Conservation (phyloP, 2,329 filamentous ascomycete species). For the Trichoderma sp. region DNA sequence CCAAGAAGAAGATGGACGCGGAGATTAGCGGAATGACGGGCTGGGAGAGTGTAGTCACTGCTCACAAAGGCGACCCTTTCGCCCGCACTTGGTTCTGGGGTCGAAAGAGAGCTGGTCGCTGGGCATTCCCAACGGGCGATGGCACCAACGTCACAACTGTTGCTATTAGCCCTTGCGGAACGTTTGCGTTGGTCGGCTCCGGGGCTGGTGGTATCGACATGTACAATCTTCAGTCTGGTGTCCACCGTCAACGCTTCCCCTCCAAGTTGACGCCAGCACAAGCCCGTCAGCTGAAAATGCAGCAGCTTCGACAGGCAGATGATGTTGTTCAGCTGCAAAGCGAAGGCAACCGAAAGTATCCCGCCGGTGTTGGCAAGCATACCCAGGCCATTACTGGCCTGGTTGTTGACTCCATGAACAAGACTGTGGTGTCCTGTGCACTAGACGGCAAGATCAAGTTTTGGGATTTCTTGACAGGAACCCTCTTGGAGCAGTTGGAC, state of each 20-base stretch:
- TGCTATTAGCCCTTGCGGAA: conserved; percentile 86
- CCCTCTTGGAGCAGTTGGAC: conserved; percentile 75
- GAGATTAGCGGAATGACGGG: conserved; percentile 77
- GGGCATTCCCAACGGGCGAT: conserved; percentile 87
- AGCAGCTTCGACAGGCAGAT: conserved; percentile 58
- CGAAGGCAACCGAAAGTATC: conserved; percentile 43
- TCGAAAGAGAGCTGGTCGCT: conserved; percentile 85
- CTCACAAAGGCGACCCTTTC: conserved; percentile 78
- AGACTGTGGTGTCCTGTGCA: conserved; percentile 78
- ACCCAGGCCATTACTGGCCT: conserved; percentile 80
- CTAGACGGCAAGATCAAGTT: conserved; percentile 94
- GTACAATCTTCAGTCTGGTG: conserved; percentile 94
- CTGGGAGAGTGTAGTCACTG: conserved; percentile 96
- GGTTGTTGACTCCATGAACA: conserved; percentile 85
- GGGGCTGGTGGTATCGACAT: conserved; percentile 81
- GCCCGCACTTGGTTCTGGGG: conserved; percentile 99
- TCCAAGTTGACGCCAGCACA: conserved; percentile 74
- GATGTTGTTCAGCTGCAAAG: conserved; percentile 56
- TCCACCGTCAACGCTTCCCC: conserved; percentile 84
- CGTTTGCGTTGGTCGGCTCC: conserved; percentile 88
- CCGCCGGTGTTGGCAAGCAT: conserved; percentile 67
- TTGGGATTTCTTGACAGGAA: conserved; percentile 89
- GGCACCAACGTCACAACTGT: conserved; percentile 80
- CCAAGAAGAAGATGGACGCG: conserved; percentile 63
- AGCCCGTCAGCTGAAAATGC: conserved; percentile 70